phyloP scores from a whole-genome alignment of 495 filamentous ascomycete genomes.

The Penicillium soppii region DNA sequence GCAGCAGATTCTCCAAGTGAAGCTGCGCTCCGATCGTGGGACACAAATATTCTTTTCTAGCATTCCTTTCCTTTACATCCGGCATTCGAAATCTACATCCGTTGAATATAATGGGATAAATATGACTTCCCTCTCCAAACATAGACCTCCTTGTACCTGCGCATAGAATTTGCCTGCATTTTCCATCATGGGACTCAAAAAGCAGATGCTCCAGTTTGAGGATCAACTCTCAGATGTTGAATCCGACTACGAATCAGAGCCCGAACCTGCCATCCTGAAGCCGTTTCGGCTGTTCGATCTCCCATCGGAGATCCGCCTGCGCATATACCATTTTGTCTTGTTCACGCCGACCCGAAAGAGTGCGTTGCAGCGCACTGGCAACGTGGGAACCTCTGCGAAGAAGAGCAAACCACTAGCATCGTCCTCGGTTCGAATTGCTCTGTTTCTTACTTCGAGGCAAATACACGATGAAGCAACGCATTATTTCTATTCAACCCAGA shows the following conservation, averaged over 20 bases:
- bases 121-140: slow-evolving; percentile 2
- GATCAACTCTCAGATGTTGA: slow-evolving; percentile 7
- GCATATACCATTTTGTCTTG: slow-evolving; percentile 67
- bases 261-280: slow-evolving; percentile 1
- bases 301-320: slow-evolving; percentile 72
- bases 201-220: slow-evolving; percentile 15
- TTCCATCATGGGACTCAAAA: slow-evolving; percentile 23
- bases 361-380: slow-evolving; percentile 31
- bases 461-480: slow-evolving; percentile 71
- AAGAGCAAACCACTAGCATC: slow-evolving; percentile 59
- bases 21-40: slow-evolving; percentile 51
- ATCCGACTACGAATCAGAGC: slow-evolving; percentile 11
- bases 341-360: slow-evolving; percentile 38
- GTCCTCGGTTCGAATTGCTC: slow-evolving; percentile 47
- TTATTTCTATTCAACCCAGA: slow-evolving; percentile 72
- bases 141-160: slow-evolving; percentile 1
- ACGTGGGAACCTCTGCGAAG: slow-evolving; percentile 74
- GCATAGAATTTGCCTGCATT: slow-evolving; percentile 1
- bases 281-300: slow-evolving; percentile 76
- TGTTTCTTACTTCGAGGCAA: slow-evolving; percentile 62
- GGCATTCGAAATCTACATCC: neutral
- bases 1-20: slow-evolving; percentile 51
- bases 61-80: slow-evolving; percentile 6
- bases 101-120: neutral
- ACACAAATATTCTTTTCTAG: slow-evolving; percentile 30